Percentiles rank a stretch among this genome's conserved stretches.
These are phyloP conservation scores for Magnolia changhungtana DNA, from an alignment of 164 flowering plant species.

Conservation along the genomic window DNA sequence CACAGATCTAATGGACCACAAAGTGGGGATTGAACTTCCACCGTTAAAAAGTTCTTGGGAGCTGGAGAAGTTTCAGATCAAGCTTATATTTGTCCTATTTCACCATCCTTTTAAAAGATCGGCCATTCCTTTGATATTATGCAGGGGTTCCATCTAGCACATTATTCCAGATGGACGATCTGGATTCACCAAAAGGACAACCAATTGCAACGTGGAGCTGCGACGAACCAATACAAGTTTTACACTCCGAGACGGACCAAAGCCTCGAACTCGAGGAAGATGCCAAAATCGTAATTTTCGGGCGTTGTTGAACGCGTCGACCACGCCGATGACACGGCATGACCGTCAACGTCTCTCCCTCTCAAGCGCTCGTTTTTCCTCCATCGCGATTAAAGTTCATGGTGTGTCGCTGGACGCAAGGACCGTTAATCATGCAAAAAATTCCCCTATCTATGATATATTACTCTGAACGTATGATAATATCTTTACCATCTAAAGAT, in stretches of 20 bases:
- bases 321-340: conserved; percentile 25
- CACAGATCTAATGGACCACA: too few relatives aligned
- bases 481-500: too few relatives aligned
- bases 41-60: too few relatives aligned
- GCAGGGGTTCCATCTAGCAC: too few relatives aligned
- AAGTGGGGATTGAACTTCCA: too few relatives aligned
- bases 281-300: conserved; percentile 15
- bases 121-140: not conserved
- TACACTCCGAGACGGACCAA: not conserved
- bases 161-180: not conserved
- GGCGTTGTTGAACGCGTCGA: conserved; percentile 11
- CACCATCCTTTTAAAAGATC: not conserved
- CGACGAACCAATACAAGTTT: not conserved
- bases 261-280: not conserved
- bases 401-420: too few relatives aligned
- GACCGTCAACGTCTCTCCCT: conserved; percentile 20
- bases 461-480: too few relatives aligned
- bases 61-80: too few relatives aligned
- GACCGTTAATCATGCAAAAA: not conserved
- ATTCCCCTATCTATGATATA: too few relatives aligned
- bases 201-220: not conserved
- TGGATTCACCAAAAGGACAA: not conserved
- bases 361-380: too few relatives aligned
- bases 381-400: too few relatives aligned
- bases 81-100: not conserved